Evolutionary conservation across 192 early-diverging fungal genomes (phyloP).

Genomic region (Radiomyces spectabilis): DNA sequence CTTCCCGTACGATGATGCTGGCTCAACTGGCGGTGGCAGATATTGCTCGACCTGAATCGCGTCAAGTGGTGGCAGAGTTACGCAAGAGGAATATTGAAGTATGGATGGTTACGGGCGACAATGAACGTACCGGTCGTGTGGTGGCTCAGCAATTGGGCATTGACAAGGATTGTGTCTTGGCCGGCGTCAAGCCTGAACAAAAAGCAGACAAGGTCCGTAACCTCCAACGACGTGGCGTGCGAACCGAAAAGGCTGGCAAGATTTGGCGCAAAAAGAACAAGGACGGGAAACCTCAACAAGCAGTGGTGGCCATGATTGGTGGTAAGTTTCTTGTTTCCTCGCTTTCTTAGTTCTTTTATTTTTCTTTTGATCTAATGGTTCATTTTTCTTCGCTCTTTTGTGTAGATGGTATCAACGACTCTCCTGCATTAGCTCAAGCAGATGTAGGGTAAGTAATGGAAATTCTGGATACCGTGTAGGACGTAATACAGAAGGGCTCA

Average conservation of each 20-base stretch:
- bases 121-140: constrained; percentile 49
- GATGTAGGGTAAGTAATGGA: constrained; percentile 55
- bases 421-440: constrained; percentile 82
- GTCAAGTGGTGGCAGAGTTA: constrained; percentile 40
- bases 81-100: constrained; percentile 49
- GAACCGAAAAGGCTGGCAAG: no score
- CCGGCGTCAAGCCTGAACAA: constrained; percentile 64
- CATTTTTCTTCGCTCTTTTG: no score
- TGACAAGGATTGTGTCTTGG: constrained; percentile 39
- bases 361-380: no score
- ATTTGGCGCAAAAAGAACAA: no score
- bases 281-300: constrained; percentile 14
- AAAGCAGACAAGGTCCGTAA: constrained; percentile 59
- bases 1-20: constrained; percentile 34
- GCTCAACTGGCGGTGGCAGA: constrained; percentile 46
- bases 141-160: constrained; percentile 65
- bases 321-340: neutral
- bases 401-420: constrained; percentile 96
- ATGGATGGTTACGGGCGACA: constrained; percentile 80
- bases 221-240: constrained; percentile 36
- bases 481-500: neutral
- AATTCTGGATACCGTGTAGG: neutral
- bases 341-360: neutral
- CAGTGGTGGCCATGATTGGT: constrained; percentile 84
- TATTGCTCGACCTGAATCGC: constrained; percentile 50